A percentile compares a stretch with the other conserved stretches of the same genome.
Conservation (phyloP, 305 asterid species). For the Salvia sclarea region DNA sequence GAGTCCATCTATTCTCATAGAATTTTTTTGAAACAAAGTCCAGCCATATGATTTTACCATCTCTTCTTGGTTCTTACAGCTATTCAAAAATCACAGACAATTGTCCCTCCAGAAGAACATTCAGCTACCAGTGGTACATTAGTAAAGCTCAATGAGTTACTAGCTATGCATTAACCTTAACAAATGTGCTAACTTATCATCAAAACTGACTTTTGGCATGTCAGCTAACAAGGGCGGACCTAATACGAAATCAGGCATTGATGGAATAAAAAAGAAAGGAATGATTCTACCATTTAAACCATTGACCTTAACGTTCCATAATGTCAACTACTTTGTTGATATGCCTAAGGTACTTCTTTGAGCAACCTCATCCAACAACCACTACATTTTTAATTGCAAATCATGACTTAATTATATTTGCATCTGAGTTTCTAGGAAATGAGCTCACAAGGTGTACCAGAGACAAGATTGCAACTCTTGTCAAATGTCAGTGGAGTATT, state of each 20-base stretch:
- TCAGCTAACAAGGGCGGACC: constrained; percentile 26
- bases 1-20: neutral
- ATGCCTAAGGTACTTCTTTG: constrained; percentile 72
- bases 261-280: constrained; percentile 51
- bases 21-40: neutral
- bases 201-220: constrained; percentile 41
- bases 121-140: constrained; percentile 41
- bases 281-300: constrained; percentile 96
- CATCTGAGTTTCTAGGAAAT: constrained; percentile 54
- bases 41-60: constrained; percentile 12
- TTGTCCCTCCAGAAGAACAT: constrained; percentile 47
- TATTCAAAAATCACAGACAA: constrained; percentile 54
- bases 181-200: constrained; percentile 6
- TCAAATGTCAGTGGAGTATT: constrained; percentile 77
- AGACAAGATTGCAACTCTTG: constrained; percentile 72
- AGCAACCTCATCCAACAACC: constrained; percentile 9
- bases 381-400: constrained; percentile 7
- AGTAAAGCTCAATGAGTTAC: neutral
- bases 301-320: constrained; percentile 72
- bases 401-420: neutral
- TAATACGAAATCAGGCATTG: constrained; percentile 24
- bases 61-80: constrained; percentile 48
- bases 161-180: constrained; percentile 17
- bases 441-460: constrained; percentile 70
- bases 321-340: constrained; percentile 83